These are phyloP conservation scores for Moesziomyces globuligerus DNA, from an alignment of 1,284 basidiomycete species.

Conservation along the genomic window DNA sequence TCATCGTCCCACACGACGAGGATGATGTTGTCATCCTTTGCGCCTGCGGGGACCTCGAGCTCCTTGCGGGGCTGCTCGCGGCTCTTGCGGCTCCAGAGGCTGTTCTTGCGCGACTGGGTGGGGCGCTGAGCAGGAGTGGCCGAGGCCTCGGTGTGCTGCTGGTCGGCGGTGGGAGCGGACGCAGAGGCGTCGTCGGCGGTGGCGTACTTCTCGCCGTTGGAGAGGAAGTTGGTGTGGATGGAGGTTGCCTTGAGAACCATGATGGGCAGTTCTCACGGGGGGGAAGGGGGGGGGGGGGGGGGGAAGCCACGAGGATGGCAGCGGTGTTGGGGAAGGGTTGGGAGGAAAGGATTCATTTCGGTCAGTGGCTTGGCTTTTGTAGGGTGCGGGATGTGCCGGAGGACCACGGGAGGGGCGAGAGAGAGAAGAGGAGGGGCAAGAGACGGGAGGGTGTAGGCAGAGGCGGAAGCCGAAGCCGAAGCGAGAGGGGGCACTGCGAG, in stretches of 20 bases:
- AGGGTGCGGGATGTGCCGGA: too few species aligned
- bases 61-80: conserved; percentile 32
- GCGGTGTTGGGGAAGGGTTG: too few species aligned
- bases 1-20: conserved; percentile 56
- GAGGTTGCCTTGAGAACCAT: conserved; percentile 59
- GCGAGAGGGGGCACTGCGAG: too few species aligned
- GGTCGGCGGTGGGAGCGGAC: conserved; percentile 1
- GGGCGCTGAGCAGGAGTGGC: conserved; percentile 8
- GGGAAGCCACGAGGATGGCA: not conserved
- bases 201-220: conserved; percentile 43
- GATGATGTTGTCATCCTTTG: conserved; percentile 51
- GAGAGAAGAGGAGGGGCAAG: too few species aligned
- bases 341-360: too few species aligned
- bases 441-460: too few species aligned
- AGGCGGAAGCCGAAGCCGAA: too few species aligned
- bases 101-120: conserved; percentile 41
- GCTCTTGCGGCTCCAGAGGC: conserved; percentile 46
- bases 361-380: too few species aligned
- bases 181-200: conserved; percentile 42
- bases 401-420: too few species aligned
- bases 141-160: conserved; percentile 1
- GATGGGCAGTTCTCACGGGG: conserved; percentile 4
- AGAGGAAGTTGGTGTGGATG: conserved; percentile 57
- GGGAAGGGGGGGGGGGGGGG: not conserved
- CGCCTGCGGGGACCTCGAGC: conserved; percentile 26